These are phyloP conservation scores for Simplicillium aogashimaense DNA, from an alignment of 2,329 filamentous ascomycete species.

Conservation along the genomic window DNA sequence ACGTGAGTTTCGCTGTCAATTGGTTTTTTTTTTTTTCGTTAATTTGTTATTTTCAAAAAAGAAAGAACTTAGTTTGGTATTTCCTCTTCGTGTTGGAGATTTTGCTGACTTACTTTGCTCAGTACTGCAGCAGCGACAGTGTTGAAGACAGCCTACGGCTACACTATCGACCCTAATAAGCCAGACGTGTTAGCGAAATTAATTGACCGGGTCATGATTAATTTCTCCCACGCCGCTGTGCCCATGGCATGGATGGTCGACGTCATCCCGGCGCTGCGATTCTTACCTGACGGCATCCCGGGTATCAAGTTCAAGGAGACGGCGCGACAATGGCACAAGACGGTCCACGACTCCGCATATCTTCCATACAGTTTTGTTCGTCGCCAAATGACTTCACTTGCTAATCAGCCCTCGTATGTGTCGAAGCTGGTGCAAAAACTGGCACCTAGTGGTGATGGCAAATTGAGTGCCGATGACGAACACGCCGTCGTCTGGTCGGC, in stretches of 20 bases:
- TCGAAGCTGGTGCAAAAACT: conserved; percentile 9
- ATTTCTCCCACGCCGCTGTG: conserved; percentile 10
- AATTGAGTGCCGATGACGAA: conserved; percentile 1
- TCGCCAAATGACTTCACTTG: conserved; percentile 6
- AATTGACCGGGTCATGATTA: conserved; percentile 8
- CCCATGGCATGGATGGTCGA: conserved; percentile 13
- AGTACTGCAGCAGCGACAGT: conserved; percentile 9
- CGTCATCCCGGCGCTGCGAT: conserved; percentile 9
- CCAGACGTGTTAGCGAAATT: conserved; percentile 10
- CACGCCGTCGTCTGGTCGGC: conserved; percentile 8
- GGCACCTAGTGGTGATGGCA: background rate
- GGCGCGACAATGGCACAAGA: conserved; percentile 9
- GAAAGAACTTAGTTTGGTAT: too few relatives aligned
- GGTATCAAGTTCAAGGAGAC: conserved; percentile 10
- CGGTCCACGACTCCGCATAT: conserved; percentile 6
- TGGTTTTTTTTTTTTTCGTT: too few relatives aligned
- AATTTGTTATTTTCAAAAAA: too few relatives aligned
- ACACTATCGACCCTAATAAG: conserved; percentile 10
- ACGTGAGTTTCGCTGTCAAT: conserved; percentile 7
- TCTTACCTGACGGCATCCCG: conserved; percentile 10
- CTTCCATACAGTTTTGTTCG: conserved; percentile 11
- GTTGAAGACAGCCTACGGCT: conserved; percentile 9
- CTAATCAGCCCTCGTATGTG: conserved; percentile 7
- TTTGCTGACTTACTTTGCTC: background rate
- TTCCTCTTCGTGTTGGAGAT: background rate